Conservation (phyloP, 208 protist genomes). For the Crithidia mellificae region DNA sequence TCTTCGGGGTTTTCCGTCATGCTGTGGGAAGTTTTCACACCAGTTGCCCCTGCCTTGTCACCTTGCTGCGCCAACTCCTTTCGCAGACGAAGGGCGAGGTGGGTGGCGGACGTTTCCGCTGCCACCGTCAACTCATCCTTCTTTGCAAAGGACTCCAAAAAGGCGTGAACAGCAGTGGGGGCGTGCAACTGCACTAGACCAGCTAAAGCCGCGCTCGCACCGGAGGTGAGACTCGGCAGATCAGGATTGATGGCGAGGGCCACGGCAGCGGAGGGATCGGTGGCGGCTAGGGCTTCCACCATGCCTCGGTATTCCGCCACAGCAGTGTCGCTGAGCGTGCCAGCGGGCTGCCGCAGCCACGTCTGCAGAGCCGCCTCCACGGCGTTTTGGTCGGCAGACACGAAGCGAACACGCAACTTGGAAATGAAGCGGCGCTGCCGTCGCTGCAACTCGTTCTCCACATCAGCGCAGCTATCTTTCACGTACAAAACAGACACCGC, state of each 20-base stretch:
- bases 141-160: conserved; percentile 55
- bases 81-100: conserved; percentile 54
- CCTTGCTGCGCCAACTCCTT: no score
- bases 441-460: conserved; percentile 30
- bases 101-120: conserved; percentile 64
- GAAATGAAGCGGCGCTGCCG: conserved; percentile 55
- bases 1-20: not conserved
- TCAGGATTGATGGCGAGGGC: conserved; percentile 56
- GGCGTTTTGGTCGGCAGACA: conserved; percentile 34
- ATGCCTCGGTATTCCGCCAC: conserved; percentile 51
- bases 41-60: no score
- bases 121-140: conserved; percentile 53
- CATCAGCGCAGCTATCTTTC: conserved; percentile 28
- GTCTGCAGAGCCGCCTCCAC: conserved; percentile 19
- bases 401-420: conserved; percentile 43
- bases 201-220: conserved; percentile 42
- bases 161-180: conserved; percentile 41
- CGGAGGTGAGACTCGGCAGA: conserved; percentile 46
- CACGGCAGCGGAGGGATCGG: conserved; percentile 43
- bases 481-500: conserved; percentile 36
- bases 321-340: conserved; percentile 12
- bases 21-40: no score
- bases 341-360: conserved; percentile 4
- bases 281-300: conserved; percentile 49
- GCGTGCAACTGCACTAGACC: conserved; percentile 51